Evolutionary conservation across 139 green algal species (phyloP), one percentile per base, ranked within the genome.

Genomic region (Desmodesmus armatus): DNA sequence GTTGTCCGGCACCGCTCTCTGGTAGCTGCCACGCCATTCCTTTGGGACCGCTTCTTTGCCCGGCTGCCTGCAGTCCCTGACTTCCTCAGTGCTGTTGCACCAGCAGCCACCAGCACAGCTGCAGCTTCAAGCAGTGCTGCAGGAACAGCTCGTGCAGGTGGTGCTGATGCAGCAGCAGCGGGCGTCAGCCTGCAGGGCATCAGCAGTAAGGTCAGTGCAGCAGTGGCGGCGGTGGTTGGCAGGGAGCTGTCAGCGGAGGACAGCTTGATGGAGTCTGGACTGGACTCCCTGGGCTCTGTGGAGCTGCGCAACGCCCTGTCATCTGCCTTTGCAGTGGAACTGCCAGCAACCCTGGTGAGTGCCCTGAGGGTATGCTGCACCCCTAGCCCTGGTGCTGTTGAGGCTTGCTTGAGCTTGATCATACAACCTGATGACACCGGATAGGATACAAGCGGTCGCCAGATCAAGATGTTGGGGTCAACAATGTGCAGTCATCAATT

Each of bases 271-370:
- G 91, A 93, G 65, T 88, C 90, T 19, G 94, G 94, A 0, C 77
- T 97, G 47, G 94, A 97, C 81, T 94, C 87, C 35, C 87, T 97
- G 39, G 95, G 89, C 0, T 87, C 93, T 33, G 93, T 97, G 40
- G 94, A 97, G 88, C 90, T 97, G 79, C 86, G 94, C 44, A 97
- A 96, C 89, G 79, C 86, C 17, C 88, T 97, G 43, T 89, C 93
- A 21, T 35, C 39, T 0, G 67, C 62, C 31, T 92, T 96, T 35
- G 87, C 84, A 0, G 35, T 95, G 3, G 92, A 97, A 72, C 88
- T 97, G 31, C 94, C 94, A 4, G 76, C 88, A 29, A 98, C 95
- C 0, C 81, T 98, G 19, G 63, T 76, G 35, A 40, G 60, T n/a
- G n/a, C n/a, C n/a, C 35, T 13, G 40, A 51, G 21, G 63, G 63